Percentiles rank a stretch among this genome's conserved stretches.
phyloP scores from a whole-genome alignment of 1,139 yeast species.

The Debaryomyces sp. region DNA sequence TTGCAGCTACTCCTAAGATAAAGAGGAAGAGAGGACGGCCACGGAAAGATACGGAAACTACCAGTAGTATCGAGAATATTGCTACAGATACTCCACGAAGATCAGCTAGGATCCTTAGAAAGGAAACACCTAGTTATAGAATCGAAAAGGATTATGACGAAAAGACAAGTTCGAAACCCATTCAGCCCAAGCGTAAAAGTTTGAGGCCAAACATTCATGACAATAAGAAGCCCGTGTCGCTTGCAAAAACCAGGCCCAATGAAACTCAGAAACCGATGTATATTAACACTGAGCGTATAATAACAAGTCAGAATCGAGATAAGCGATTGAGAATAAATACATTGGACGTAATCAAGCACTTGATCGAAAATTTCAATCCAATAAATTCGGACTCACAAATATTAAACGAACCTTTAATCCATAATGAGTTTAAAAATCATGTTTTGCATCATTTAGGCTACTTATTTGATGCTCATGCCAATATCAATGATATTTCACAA shows the following conservation, averaged over 20 bases:
- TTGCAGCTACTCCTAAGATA: conserved; percentile 2
- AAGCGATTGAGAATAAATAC: conserved; percentile 33
- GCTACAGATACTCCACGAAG: not conserved
- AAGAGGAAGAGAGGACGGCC: conserved; percentile 19
- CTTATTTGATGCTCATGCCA: conserved; percentile 40
- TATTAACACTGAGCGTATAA: conserved; percentile 33
- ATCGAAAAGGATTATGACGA: not conserved
- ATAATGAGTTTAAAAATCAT: conserved; percentile 36
- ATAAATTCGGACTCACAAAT: conserved; percentile 14
- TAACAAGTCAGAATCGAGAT: conserved; percentile 24
- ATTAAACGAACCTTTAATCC: conserved; percentile 25
- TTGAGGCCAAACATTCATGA: not conserved
- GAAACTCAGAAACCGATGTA: conserved; percentile 32
- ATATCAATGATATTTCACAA: conserved; percentile 42
- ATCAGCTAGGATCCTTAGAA: not conserved
- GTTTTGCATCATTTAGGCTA: conserved; percentile 31
- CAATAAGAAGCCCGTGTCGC: conserved; percentile 18
- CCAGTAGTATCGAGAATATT: not conserved
- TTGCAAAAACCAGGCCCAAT: conserved; percentile 20
- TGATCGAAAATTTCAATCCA: conserved; percentile 33
- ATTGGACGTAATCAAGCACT: conserved; percentile 40
- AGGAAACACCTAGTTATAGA: not conserved
- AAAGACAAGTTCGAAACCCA: not conserved
- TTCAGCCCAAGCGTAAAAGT: not conserved
- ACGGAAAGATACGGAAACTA: conserved; percentile 9